Conservation (phyloP, 2,329 filamentous ascomycete species). For the Tolypocladium ophioglossoides region DNA sequence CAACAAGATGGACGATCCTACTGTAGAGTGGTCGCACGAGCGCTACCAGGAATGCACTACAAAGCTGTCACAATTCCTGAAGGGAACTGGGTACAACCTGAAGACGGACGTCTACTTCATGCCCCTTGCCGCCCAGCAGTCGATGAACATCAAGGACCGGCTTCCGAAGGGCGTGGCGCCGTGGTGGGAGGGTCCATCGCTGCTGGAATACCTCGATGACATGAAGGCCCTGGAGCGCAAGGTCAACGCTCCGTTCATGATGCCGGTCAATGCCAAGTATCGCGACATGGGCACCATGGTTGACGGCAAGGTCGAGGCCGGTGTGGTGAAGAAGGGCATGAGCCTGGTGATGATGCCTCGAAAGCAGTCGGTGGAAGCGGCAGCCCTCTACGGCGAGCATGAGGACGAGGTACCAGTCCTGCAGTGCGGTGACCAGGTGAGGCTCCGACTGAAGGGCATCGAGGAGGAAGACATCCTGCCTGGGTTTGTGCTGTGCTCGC, state of each 20-base stretch:
- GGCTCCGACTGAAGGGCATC: slow-evolving; percentile 81
- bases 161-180: slow-evolving; percentile 65
- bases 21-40: slow-evolving; percentile 89
- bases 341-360: slow-evolving; percentile 93
- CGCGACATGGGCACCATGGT: slow-evolving; percentile 95
- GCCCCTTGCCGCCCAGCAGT: slow-evolving; percentile 87
- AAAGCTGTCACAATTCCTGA: slow-evolving; percentile 81
- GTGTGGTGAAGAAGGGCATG: slow-evolving; percentile 84
- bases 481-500: slow-evolving; percentile 92
- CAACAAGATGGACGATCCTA: slow-evolving; percentile 99
- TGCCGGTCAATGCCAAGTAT: slow-evolving; percentile 95
- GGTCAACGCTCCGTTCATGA: slow-evolving; percentile 97
- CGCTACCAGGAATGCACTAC: slow-evolving; percentile 88
- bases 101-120: slow-evolving; percentile 93
- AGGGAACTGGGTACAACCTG: slow-evolving; percentile 85
- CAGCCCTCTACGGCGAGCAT: slow-evolving; percentile 87
- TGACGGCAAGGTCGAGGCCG: slow-evolving; percentile 94
- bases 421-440: slow-evolving; percentile 90
- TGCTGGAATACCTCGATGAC: slow-evolving; percentile 89
- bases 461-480: slow-evolving; percentile 96
- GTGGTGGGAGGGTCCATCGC: slow-evolving; percentile 82
- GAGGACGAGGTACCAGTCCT: slow-evolving; percentile 80
- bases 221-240: slow-evolving; percentile 94
- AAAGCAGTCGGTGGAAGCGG: slow-evolving; percentile 66
- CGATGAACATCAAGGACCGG: slow-evolving; percentile 78